Evolutionary conservation across 495 filamentous ascomycete genomes (phyloP), one percentile per base, ranked within the genome.

Genomic region (Penicillium soppii): DNA sequence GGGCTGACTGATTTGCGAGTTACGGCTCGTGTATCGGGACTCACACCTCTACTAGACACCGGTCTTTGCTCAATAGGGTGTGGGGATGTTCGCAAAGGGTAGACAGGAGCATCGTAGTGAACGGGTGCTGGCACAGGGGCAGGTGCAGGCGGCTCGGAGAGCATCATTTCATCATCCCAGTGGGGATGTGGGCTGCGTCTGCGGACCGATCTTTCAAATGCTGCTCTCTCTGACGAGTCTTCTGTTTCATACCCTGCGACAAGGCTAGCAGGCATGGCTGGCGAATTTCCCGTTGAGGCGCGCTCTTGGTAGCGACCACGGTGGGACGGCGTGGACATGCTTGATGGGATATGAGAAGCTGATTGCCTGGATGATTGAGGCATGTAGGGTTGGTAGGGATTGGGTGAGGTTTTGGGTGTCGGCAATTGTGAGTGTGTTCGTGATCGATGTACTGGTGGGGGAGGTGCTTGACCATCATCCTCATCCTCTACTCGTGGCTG

Each of bases 1-100:
- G 89, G 88, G 59, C 87, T 91, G 37, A 92, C 77, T 1, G 90
- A 92, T 61, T 94, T 92, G 27, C 75, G 76, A 25, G 84, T 83
- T 5, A 70, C 54, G 10, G 75, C 82, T 20, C 83, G 79, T 19
- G 77, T 76, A 46, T 82, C 82, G 22, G 86, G 84, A 42, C 85
- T 89, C 27, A 85, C 71, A 10, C 57, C 54, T 27, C 59, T 54
- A 21, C 53, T 59, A 7, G 54, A 58, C 32, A 41, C 44, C 10
- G 51, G 47, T 39, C 59, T 58, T 20, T 73, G 63, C 5, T 65
- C 62, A 16, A 61, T 35, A 23, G 63, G 58, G 20, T 48, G 59
- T 49, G 52, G 71, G 63, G 50, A 75, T 63, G 53, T 67, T 53
- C 52, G 70, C 54, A 73, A 70, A 67, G 59, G 67, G 49, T 56